Percentiles rank a stretch among this genome's conserved stretches.
Evolutionary conservation across 2,329 filamentous ascomycete species (phyloP).

Genomic region (Venturia carpophila): DNA sequence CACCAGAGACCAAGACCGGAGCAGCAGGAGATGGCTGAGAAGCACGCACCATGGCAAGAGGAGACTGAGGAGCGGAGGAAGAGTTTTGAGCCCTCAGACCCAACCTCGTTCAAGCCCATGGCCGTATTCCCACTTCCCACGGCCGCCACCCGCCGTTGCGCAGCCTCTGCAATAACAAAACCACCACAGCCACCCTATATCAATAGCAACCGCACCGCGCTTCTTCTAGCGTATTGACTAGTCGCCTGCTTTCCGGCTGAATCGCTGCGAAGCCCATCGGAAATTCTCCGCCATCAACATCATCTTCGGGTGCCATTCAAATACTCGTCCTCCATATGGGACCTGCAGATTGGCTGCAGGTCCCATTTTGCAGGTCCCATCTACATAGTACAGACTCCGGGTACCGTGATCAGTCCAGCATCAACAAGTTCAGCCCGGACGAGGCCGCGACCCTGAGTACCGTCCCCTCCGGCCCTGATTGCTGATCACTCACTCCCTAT

Average conservation of each 20-base stretch:
- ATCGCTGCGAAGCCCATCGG: background rate
- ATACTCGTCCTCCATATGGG: too few relatives aligned
- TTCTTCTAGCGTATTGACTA: too few relatives aligned
- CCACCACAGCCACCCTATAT: background rate
- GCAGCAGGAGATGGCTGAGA: background rate
- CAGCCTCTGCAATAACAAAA: background rate
- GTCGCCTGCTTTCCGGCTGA: background rate
- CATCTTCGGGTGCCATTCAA: too few relatives aligned
- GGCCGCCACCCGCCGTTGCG: background rate
- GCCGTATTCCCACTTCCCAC: too few relatives aligned
- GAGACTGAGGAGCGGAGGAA: background rate
- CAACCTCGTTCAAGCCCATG: background rate
- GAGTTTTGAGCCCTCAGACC: background rate
- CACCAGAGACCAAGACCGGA: background rate
- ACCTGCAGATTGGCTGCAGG: too few relatives aligned
- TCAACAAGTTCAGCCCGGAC: background rate
- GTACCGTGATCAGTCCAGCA: background rate
- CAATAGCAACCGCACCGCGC: background rate
- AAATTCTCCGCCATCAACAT: background rate
- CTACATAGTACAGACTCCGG: background rate
- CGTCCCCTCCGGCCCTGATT: background rate
- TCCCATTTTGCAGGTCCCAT: too few relatives aligned
- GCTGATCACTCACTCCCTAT: background rate
- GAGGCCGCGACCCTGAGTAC: too few relatives aligned
- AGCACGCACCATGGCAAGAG: background rate